Evolutionary conservation across 1,284 basidiomycete genomes (phyloP).

Genomic region (Austroboletus niveus): DNA sequence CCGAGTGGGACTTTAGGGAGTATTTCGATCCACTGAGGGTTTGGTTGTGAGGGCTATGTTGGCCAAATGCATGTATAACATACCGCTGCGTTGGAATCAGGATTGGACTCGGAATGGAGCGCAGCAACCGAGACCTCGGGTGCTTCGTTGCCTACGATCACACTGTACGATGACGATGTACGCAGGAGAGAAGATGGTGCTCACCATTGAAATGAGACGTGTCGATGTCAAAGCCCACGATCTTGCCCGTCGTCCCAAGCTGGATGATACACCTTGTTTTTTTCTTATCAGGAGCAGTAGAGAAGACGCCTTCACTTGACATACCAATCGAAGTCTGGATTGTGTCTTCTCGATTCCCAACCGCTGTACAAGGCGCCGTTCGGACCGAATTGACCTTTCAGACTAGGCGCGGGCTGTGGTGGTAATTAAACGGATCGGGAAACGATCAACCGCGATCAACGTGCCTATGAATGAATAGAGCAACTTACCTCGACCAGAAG

Average conservation of each 20-base stretch:
- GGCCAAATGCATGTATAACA: constrained; percentile 14
- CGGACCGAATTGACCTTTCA: constrained; percentile 94
- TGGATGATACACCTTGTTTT: constrained; percentile 80
- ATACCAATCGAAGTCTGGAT: constrained; percentile 87
- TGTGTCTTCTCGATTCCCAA: constrained; percentile 93
- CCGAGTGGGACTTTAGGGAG: constrained; percentile 75
- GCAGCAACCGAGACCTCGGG: constrained; percentile 77
- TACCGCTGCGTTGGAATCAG: constrained; percentile 52
- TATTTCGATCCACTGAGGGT: constrained; percentile 74
- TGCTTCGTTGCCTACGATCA: constrained; percentile 77
- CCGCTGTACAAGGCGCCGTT: constrained; percentile 94
- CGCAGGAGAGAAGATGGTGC: not conserved
- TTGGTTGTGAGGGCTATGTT: not conserved
- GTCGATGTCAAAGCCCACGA: constrained; percentile 93
- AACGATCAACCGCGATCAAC: not conserved
- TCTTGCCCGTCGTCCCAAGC: constrained; percentile 76
- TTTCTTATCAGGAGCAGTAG: not conserved
- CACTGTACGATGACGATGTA: not conserved
- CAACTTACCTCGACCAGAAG: constrained; percentile 73
- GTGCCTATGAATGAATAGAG: not conserved
- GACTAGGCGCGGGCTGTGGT: constrained; percentile 67
- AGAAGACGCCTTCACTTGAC: constrained; percentile 16
- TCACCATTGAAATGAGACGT: constrained; percentile 92
- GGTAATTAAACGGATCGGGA: not conserved
- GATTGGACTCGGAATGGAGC: constrained; percentile 47